Evolutionary conservation across 2,329 filamentous ascomycete genomes (phyloP).

Genomic region (Beauveria bassiana): DNA sequence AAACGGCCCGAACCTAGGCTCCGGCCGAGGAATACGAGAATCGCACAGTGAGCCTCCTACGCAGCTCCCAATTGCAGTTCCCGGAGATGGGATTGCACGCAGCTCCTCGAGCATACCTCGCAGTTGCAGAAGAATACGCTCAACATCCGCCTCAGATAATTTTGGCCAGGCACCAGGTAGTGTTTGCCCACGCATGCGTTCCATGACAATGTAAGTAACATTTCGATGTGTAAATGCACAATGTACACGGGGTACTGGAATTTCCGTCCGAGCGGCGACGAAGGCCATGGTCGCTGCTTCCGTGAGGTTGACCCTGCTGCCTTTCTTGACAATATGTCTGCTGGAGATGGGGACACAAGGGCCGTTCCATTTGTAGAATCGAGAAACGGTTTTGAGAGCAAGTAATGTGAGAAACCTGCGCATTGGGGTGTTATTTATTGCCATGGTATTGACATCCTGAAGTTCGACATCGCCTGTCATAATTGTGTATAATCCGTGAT

Average conservation of each 20-base stretch:
- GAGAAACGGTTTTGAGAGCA: constrained; percentile 1
- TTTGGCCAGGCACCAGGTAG: constrained; percentile 16
- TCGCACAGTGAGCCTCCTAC: constrained; percentile 21
- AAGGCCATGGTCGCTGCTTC: constrained; percentile 25
- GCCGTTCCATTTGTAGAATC: neutral
- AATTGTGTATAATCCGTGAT: too few species aligned
- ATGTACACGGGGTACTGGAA: constrained; percentile 23
- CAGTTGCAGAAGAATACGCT: constrained; percentile 17
- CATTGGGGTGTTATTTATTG: neutral
- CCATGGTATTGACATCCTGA: neutral
- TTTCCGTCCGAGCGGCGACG: constrained; percentile 18
- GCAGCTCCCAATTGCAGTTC: constrained; percentile 18
- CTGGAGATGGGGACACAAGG: constrained; percentile 3
- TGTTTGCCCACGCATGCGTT: constrained; percentile 16
- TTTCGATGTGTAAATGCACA: constrained; percentile 15
- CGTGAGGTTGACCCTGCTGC: constrained; percentile 12
- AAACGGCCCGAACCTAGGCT: constrained; percentile 25
- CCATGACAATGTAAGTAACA: constrained; percentile 23
- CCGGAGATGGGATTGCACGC: constrained; percentile 17
- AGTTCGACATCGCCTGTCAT: too few species aligned
- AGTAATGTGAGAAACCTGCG: neutral
- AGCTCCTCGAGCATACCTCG: constrained; percentile 20
- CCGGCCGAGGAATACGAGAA: constrained; percentile 16
- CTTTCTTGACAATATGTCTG: constrained; percentile 1
- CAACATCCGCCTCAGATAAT: constrained; percentile 20